Evolutionary conservation across 2,329 filamentous ascomycete species (phyloP).

Genomic region (Tolypocladium amazonense): DNA sequence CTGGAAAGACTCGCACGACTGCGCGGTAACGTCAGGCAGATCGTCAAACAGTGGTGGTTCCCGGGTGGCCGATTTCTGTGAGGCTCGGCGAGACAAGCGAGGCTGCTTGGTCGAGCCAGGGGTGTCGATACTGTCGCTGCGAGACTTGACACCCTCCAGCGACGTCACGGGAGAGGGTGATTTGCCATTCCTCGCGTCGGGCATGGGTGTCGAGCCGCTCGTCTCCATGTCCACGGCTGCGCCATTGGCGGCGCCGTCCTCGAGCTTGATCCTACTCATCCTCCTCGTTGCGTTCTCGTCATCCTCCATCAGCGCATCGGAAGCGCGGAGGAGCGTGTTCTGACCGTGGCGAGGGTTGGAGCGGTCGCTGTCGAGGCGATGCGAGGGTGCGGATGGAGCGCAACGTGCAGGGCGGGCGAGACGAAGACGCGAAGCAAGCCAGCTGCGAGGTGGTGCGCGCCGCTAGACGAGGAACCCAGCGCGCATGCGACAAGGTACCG

Average conservation of each 20-base stretch:
- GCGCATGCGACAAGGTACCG: neutral
- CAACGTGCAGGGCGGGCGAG: neutral
- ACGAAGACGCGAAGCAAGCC: neutral
- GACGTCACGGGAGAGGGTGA: slow-evolving; percentile 30
- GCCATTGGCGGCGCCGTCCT: slow-evolving; percentile 27
- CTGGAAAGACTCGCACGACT: slow-evolving; percentile 68
- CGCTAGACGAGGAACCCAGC: neutral
- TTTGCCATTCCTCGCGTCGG: slow-evolving; percentile 14
- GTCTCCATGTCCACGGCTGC: slow-evolving; percentile 28
- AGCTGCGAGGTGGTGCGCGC: neutral
- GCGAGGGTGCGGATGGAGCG: neutral
- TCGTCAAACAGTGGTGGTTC: slow-evolving; percentile 60
- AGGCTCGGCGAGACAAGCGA: slow-evolving; percentile 63
- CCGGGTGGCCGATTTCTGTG: slow-evolving; percentile 53
- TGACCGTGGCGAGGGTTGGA: neutral
- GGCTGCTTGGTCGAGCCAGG: slow-evolving; percentile 45
- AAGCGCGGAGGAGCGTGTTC: neutral
- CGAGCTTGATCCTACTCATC: slow-evolving; percentile 34
- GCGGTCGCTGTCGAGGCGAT: neutral
- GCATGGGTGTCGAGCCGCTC: slow-evolving; percentile 27
- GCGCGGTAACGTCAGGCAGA: slow-evolving; percentile 65
- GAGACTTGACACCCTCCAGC: slow-evolving; percentile 33
- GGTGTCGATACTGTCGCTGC: slow-evolving; percentile 36
- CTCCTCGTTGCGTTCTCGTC: slow-evolving; percentile 26
- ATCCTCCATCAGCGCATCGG: slow-evolving; percentile 26